Base-by-base conservation (phyloP, 2,329 filamentous ascomycete genomes). In the Teratosphaeria zuluensis region DNA sequence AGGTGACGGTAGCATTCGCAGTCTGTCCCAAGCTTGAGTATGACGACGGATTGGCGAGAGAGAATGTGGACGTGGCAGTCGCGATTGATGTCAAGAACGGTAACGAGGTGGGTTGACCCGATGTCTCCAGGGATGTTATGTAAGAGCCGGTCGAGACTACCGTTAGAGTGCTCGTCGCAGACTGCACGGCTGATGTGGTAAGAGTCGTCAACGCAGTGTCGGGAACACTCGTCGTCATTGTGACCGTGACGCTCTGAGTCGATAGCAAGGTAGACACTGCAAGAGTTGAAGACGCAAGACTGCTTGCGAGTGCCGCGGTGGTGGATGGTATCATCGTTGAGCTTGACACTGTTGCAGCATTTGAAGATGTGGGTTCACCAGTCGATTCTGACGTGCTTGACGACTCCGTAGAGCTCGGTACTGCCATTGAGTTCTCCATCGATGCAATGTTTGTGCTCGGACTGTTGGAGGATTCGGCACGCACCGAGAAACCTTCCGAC, bases 41-140 rank as follows among this genome's bases (percentile, higher is more conserved):
- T 28, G 66, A 68, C 9, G 61, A 61, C 1, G 67, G 66, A 28
- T 70, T 61, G 30, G 71, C 65, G 7, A 73, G 62, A 1, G 70
- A 69, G 28, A 73, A 55, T 31, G 62, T 65, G 24, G 63, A 61
- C 1, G 66, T 68, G 3, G 62, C 61, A 38, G 55, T 63, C 0
- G 59, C 61, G 8, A 69, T 54, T 1, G 63, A 64, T 5, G 70
- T 71, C 5, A 63, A 63, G 55, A 72, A 71, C 4, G 71, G 70
- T n/a, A 62, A 58, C 3, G 61, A 59, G 5, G 65, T 62, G 2
- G 67, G 62, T 24, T 69, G 59, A 33, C 66, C 64, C 8, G 62
- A 65, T 0, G 68, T 66, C 32, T 69, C 62, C 21, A 72, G 58
- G 7, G 64, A 60, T 1, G 65, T 66, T 32, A 56, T 51, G 4